Percentiles rank a stretch among this genome's conserved stretches.
phyloP scores from a whole-genome alignment of 2,329 filamentous ascomycete genomes.

The Ophiostoma sp. region DNA sequence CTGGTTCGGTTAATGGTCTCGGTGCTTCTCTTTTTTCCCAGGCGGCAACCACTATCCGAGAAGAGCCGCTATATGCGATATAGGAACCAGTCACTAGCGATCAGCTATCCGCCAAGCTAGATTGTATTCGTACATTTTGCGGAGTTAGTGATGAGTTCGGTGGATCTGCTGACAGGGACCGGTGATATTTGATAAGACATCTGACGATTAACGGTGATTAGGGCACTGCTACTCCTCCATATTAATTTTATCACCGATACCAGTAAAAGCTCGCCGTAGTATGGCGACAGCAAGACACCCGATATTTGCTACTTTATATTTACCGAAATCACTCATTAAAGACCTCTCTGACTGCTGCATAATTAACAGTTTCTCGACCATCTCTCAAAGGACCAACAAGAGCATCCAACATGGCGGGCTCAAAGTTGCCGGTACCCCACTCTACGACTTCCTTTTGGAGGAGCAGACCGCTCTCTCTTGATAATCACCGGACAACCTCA shows the following conservation, averaged over 20 bases:
- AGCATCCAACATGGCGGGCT: background rate
- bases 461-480: background rate
- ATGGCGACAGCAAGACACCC: background rate
- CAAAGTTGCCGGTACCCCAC: slow-evolving; percentile 2
- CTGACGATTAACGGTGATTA: background rate
- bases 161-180: background rate
- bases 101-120: background rate
- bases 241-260: background rate
- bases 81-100: background rate
- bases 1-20: background rate
- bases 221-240: no score
- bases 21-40: background rate
- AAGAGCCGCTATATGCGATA: background rate
- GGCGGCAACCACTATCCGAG: background rate
- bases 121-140: background rate
- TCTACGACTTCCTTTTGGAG: slow-evolving; percentile 12
- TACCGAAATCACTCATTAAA: background rate
- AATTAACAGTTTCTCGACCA: background rate
- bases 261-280: background rate
- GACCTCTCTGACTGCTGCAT: background rate
- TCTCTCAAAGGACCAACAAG: background rate
- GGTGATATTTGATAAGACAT: background rate
- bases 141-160: background rate
- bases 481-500: background rate
- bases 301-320: background rate